Percentiles rank a stretch among this genome's conserved stretches.
Evolutionary conservation across 352 stramenopile genomes (phyloP).

Genomic region (Globisporangium perplexum): DNA sequence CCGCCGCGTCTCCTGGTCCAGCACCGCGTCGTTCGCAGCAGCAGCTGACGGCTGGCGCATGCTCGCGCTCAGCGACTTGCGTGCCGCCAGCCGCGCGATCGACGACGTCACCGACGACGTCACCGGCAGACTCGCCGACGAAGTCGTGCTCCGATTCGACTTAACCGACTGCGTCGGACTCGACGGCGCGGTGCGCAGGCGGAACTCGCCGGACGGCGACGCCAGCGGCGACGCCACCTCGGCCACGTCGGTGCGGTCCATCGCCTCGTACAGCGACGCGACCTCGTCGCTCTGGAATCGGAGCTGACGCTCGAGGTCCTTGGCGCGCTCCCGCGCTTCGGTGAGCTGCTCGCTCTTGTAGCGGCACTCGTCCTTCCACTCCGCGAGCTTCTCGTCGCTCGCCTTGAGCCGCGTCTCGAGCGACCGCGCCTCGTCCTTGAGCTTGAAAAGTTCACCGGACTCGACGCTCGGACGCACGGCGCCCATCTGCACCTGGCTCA

Average conservation of each 20-base stretch:
- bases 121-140: constrained; percentile 22
- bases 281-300: constrained; percentile 31
- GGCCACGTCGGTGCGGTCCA: constrained; percentile 20
- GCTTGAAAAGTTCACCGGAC: constrained; percentile 61
- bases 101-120: constrained; percentile 12
- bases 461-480: constrained; percentile 76
- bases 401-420: constrained; percentile 29
- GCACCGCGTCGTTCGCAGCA: constrained; percentile 13
- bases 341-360: constrained; percentile 47
- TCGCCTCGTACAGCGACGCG: constrained; percentile 13
- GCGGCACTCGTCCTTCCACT: constrained; percentile 41
- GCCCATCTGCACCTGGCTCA: constrained; percentile 88
- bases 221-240: constrained; percentile 9
- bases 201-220: constrained; percentile 1
- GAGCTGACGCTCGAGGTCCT: constrained; percentile 38
- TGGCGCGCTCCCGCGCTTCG: constrained; percentile 31
- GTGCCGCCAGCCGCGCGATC: not conserved
- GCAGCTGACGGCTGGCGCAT: constrained; percentile 1
- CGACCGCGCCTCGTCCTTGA: constrained; percentile 60
- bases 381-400: constrained; percentile 24
- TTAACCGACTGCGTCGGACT: constrained; percentile 43
- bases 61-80: constrained; percentile 7
- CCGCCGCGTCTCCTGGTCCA: constrained; percentile 24
- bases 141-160: constrained; percentile 39
- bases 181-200: constrained; percentile 5